phyloP scores from a whole-genome alignment of 2,329 filamentous ascomycete genomes.

The Colletotrichum agaves region DNA sequence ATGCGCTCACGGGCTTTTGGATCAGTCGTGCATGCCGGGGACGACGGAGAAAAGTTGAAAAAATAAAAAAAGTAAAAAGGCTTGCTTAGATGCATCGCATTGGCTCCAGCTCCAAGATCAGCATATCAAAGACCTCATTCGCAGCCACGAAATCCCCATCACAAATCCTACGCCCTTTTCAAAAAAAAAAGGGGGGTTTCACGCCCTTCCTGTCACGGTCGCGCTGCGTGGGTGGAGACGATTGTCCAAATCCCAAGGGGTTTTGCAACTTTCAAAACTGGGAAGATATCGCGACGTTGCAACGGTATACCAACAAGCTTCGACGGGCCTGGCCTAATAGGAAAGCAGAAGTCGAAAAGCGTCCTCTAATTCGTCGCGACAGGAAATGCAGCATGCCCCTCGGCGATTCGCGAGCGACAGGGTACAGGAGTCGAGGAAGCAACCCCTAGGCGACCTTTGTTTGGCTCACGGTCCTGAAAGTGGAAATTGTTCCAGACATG shows the following conservation, averaged over 20 bases:
- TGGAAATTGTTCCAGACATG: not conserved
- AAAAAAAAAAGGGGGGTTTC: no score
- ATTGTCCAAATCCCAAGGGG: not conserved
- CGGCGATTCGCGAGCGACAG: slow-evolving; percentile 33
- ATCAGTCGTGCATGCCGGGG: no score
- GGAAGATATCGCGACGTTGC: not conserved
- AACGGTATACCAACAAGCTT: not conserved
- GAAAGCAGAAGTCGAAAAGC: slow-evolving; percentile 33
- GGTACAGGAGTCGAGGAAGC: slow-evolving; percentile 15
- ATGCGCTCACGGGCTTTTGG: no score
- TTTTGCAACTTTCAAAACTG: not conserved
- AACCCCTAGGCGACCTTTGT: not conserved
- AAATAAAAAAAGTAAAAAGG: no score
- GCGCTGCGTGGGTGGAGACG: not conserved
- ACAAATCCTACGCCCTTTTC: no score
- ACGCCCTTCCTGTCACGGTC: no score
- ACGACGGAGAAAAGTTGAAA: no score
- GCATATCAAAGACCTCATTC: no score
- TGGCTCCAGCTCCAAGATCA: no score
- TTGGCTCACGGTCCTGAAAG: not conserved
- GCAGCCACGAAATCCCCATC: no score
- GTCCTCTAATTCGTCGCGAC: slow-evolving; percentile 40
- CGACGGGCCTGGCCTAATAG: slow-evolving; percentile 39
- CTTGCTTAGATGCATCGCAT: no score
- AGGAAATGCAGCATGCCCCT: slow-evolving; percentile 12